A percentile compares a stretch with the other conserved stretches of the same genome.
Evolutionary conservation across 352 stramenopile genomes (phyloP).

Genomic region (Globisporangium irregulare): DNA sequence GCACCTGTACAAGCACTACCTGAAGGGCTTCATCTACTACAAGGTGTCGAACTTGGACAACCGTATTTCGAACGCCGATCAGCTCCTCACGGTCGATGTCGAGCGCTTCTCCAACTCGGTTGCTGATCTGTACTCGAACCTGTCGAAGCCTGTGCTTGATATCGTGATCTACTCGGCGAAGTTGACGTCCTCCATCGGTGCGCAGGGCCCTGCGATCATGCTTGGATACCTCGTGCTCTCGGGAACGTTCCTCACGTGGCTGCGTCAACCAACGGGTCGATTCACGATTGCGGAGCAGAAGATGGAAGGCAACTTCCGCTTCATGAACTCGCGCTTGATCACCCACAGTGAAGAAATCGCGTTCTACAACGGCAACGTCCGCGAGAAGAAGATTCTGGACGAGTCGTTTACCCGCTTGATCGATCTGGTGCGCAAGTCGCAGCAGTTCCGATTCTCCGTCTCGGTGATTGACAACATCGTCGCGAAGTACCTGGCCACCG

Average conservation of each 20-base stretch:
- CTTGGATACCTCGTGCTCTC: conserved; percentile 65
- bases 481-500: conserved; percentile 84
- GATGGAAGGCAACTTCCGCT: conserved; percentile 83
- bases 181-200: conserved; percentile 66
- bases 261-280: conserved; percentile 65
- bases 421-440: conserved; percentile 60
- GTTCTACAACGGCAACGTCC: conserved; percentile 89
- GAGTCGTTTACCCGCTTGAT: conserved; percentile 65
- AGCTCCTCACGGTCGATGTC: conserved; percentile 84
- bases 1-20: conserved; percentile 82
- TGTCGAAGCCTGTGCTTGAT: conserved; percentile 85
- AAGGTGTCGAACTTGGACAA: conserved; percentile 89
- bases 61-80: conserved; percentile 85
- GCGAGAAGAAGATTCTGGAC: conserved; percentile 77
- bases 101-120: conserved; percentile 83
- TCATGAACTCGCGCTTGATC: conserved; percentile 86
- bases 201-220: conserved; percentile 70
- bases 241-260: conserved; percentile 67
- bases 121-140: conserved; percentile 85
- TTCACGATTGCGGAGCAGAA: conserved; percentile 84
- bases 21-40: conserved; percentile 89
- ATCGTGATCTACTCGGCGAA: conserved; percentile 76
- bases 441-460: conserved; percentile 85
- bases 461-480: conserved; percentile 84
- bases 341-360: conserved; percentile 90